phyloP scores from a whole-genome alignment of 306 rosid genomes.

The Vachellia pachyceras region DNA sequence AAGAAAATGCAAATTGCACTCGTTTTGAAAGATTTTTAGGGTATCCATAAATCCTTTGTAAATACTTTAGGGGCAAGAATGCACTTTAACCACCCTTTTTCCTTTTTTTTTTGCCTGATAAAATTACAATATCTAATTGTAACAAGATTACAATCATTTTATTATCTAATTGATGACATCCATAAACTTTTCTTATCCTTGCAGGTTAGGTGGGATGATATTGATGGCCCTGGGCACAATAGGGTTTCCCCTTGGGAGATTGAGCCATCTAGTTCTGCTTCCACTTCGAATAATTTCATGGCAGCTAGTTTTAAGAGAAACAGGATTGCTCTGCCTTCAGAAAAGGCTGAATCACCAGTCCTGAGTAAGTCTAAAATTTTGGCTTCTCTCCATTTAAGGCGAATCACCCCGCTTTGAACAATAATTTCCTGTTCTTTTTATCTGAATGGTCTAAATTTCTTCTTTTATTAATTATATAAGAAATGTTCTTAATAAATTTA shows the following conservation, averaged over 20 bases:
- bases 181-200: conserved; percentile 1
- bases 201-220: conserved; percentile 98
- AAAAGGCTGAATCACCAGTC: conserved; percentile 61
- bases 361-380: conserved; percentile 57
- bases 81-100: neutral
- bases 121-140: neutral
- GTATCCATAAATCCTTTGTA: neutral
- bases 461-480: neutral
- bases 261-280: conserved; percentile 78
- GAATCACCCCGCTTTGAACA: neutral
- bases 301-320: conserved; percentile 82
- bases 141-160: neutral
- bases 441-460: neutral
- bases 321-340: conserved; percentile 67
- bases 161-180: neutral
- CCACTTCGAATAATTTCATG: conserved; percentile 60
- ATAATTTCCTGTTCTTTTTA: neutral
- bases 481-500: neutral
- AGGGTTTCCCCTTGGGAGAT: conserved; percentile 99
- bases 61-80: neutral
- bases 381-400: neutral
- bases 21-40: neutral
- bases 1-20: neutral
- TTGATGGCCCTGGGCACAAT: conserved; percentile 68
- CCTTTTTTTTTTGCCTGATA: no score